Percentiles rank a stretch among this genome's conserved stretches.
Conservation (phyloP, 129 eudicot species). For the Escallonia rubra region DNA sequence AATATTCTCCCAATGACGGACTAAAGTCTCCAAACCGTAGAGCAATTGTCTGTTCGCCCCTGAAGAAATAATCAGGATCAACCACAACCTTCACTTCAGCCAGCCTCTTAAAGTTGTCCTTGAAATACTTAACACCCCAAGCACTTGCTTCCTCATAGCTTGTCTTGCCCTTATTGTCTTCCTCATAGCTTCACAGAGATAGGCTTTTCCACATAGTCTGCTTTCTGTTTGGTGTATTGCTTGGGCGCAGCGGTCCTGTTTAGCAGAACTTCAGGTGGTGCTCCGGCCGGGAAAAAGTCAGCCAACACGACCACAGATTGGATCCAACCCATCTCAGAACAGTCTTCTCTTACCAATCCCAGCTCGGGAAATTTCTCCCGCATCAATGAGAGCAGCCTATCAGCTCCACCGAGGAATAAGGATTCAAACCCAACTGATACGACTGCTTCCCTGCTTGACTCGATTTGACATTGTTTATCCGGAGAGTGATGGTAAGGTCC, state of each 20-base stretch:
- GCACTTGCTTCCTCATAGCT: constrained; percentile 34
- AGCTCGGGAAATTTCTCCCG: constrained; percentile 39
- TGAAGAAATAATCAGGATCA: constrained; percentile 44
- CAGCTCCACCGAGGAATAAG: constrained; percentile 34
- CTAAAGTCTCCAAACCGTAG: not conserved
- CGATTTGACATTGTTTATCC: constrained; percentile 24
- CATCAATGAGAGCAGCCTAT: constrained; percentile 28
- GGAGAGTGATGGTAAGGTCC: constrained; percentile 19
- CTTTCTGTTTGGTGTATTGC: constrained; percentile 44
- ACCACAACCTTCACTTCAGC: constrained; percentile 30
- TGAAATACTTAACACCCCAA: constrained; percentile 56
- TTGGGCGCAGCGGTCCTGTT: constrained; percentile 30
- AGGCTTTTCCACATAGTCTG: constrained; percentile 42
- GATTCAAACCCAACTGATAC: constrained; percentile 43
- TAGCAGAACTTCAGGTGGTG: constrained; percentile 19
- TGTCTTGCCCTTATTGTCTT: constrained; percentile 11
- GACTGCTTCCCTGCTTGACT: constrained; percentile 13
- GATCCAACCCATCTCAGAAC: constrained; percentile 58
- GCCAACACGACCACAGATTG: constrained; percentile 46
- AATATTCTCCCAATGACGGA: too few species aligned
- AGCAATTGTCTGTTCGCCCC: constrained; percentile 50
- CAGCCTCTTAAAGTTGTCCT: constrained; percentile 50
- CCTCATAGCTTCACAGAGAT: constrained; percentile 42
- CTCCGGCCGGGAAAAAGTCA: constrained; percentile 19
- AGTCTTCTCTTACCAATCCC: constrained; percentile 35